Percentiles rank a stretch among this genome's conserved stretches.
Evolutionary conservation across 495 filamentous ascomycete species (phyloP).

Genomic region (Bathelium albidoporum): DNA sequence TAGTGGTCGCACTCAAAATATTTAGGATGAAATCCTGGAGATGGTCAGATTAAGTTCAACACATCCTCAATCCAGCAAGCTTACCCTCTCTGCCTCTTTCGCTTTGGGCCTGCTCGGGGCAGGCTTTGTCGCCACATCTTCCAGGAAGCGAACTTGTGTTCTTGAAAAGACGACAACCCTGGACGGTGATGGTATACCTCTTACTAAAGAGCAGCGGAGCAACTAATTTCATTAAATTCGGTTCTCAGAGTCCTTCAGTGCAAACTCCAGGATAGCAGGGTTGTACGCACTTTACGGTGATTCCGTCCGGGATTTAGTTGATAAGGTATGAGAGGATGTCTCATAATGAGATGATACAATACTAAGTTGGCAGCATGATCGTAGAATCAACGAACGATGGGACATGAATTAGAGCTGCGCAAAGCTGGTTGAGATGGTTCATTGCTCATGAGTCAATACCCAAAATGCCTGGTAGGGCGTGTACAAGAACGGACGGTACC

Average conservation of each 20-base stretch:
- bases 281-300: not conserved
- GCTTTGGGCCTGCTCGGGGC: not conserved
- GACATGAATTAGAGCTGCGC: no score
- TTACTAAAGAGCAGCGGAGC: not conserved
- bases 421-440: no score
- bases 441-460: no score
- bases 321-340: not conserved
- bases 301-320: not conserved
- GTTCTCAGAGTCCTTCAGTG: not conserved
- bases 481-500: no score
- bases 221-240: not conserved
- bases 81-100: not conserved
- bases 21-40: slow-evolving; percentile 10
- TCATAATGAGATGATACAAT: no score
- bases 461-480: no score
- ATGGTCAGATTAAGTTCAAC: not conserved
- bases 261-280: not conserved
- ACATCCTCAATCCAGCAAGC: not conserved
- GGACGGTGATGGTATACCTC: not conserved
- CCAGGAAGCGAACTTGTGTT: not conserved
- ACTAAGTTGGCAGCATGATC: no score
- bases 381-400: no score
- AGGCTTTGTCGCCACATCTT: not conserved
- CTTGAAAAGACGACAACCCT: not conserved
- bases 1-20: slow-evolving; percentile 71